Evolutionary conservation across 345 rosid species (phyloP).

Genomic region (Laguncularia racemosa): DNA sequence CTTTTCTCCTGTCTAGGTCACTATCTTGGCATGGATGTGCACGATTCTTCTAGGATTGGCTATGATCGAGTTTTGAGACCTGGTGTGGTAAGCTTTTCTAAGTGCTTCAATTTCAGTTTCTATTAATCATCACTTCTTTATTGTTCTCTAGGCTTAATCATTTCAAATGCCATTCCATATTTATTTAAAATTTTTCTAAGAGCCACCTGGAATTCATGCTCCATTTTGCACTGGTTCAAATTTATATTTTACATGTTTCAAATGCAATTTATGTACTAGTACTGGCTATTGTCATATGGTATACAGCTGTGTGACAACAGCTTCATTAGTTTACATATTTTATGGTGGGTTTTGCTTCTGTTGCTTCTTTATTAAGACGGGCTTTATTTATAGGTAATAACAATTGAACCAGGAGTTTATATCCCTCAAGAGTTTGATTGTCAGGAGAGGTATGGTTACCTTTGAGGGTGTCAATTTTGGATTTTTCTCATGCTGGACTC

Average conservation of each 20-base stretch:
- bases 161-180: too few relatives aligned
- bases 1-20: conserved; percentile 52
- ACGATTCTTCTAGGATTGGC: conserved; percentile 70
- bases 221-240: too few relatives aligned
- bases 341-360: background rate
- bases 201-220: too few relatives aligned
- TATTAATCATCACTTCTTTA: too few relatives aligned
- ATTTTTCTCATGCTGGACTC: too few relatives aligned
- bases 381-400: conserved; percentile 61
- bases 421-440: conserved; percentile 49
- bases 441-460: conserved; percentile 72
- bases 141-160: too few relatives aligned
- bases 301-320: background rate
- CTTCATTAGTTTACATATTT: background rate
- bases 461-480: too few relatives aligned
- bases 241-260: too few relatives aligned
- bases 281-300: too few relatives aligned
- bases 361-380: conserved; percentile 6
- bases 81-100: conserved; percentile 68
- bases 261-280: too few relatives aligned
- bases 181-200: too few relatives aligned
- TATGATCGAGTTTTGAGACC: conserved; percentile 74
- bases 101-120: background rate
- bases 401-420: conserved; percentile 95
- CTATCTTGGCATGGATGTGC: conserved; percentile 97